Conservation (phyloP, 1,139 yeast genomes). For the Pichia sp. region DNA sequence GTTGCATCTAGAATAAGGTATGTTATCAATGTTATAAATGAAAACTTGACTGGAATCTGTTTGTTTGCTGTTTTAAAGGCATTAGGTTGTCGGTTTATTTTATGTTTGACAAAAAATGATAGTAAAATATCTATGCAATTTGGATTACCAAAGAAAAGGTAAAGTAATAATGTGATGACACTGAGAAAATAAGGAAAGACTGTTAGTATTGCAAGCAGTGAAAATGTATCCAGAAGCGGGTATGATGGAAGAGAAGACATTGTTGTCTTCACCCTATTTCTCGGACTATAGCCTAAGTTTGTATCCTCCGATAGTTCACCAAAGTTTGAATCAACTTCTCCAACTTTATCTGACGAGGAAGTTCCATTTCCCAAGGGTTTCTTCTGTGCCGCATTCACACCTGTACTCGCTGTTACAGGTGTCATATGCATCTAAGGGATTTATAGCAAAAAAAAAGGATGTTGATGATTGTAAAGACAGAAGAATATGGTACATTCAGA, state of each 20-base stretch:
- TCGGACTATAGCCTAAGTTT: too few relatives aligned
- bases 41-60: slow-evolving; percentile 9
- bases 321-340: not conserved
- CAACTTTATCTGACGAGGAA: not conserved
- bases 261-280: not conserved
- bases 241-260: slow-evolving; percentile 16
- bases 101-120: slow-evolving; percentile 29
- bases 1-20: slow-evolving; percentile 25
- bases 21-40: slow-evolving; percentile 28
- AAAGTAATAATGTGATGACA: slow-evolving; percentile 32
- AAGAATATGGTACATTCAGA: too few relatives aligned
- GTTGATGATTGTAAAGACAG: too few relatives aligned
- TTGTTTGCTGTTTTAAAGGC: not conserved
- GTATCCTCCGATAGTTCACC: too few relatives aligned
- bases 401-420: not conserved
- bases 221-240: slow-evolving; percentile 28
- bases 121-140: slow-evolving; percentile 38
- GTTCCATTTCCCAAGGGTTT: not conserved
- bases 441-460: too few relatives aligned
- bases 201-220: slow-evolving; percentile 24
- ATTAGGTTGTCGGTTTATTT: slow-evolving; percentile 13
- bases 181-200: slow-evolving; percentile 32
- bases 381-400: not conserved
- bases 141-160: slow-evolving; percentile 37
- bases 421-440: not conserved